A percentile compares a stretch with the other conserved stretches of the same genome.
Evolutionary conservation across 495 filamentous ascomycete genomes (phyloP).

Genomic region (Delitschia confertaspora): DNA sequence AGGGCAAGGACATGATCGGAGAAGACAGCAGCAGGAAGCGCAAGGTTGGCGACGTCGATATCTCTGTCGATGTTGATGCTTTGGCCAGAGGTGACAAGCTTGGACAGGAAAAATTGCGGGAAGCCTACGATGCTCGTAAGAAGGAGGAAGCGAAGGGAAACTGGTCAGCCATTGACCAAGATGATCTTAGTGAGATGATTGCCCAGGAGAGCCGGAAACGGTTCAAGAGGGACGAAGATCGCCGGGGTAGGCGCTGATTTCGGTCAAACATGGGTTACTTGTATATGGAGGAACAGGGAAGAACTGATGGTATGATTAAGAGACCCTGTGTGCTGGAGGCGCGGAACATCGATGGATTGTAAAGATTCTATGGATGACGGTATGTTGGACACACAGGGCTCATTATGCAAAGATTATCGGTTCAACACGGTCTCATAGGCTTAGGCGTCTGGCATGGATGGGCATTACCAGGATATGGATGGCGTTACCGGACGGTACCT

Average conservation of each 20-base stretch:
- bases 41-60: slow-evolving; percentile 90
- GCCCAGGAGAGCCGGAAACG: slow-evolving; percentile 84
- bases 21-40: slow-evolving; percentile 71
- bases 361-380: too few species aligned
- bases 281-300: too few species aligned
- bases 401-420: too few species aligned
- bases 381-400: too few species aligned
- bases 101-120: slow-evolving; percentile 55
- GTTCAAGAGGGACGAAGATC: slow-evolving; percentile 76
- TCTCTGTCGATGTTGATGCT: slow-evolving; percentile 76
- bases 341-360: too few species aligned
- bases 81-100: slow-evolving; percentile 63
- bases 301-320: slow-evolving; percentile 8
- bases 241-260: slow-evolving; percentile 41
- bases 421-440: too few species aligned
- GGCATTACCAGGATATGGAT: too few species aligned
- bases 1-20: slow-evolving; percentile 59
- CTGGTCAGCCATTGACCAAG: slow-evolving; percentile 62
- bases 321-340: too few species aligned
- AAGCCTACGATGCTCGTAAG: slow-evolving; percentile 67
- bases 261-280: slow-evolving; percentile 1
- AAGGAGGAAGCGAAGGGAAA: slow-evolving; percentile 58
- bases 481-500: too few species aligned
- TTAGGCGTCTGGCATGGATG: too few species aligned
- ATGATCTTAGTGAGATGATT: slow-evolving; percentile 96